phyloP scores from a whole-genome alignment of 1,284 basidiomycete genomes.

The Irpex sp. region DNA sequence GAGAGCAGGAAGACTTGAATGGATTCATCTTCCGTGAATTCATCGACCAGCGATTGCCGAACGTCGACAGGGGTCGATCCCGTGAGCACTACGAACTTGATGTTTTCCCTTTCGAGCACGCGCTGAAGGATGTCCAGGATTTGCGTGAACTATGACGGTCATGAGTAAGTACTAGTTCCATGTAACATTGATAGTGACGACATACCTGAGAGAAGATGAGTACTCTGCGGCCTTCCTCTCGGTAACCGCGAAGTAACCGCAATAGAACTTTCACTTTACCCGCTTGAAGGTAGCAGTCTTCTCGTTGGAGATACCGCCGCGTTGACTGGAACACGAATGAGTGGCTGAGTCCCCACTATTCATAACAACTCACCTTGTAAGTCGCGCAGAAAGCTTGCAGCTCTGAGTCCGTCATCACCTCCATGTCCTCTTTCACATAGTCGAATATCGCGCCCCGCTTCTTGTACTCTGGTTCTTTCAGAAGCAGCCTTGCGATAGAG shows the following conservation, averaged over 20 bases:
- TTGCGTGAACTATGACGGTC: slow-evolving; percentile 76
- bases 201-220: slow-evolving; percentile 91
- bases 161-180: not conserved
- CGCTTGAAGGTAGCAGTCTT: slow-evolving; percentile 80
- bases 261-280: slow-evolving; percentile 86
- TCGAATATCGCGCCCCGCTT: slow-evolving; percentile 76
- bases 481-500: slow-evolving; percentile 74
- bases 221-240: slow-evolving; percentile 73
- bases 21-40: slow-evolving; percentile 92
- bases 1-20: slow-evolving; percentile 94
- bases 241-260: slow-evolving; percentile 69
- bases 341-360: not conserved
- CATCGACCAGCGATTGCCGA: slow-evolving; percentile 91
- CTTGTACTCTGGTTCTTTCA: slow-evolving; percentile 90
- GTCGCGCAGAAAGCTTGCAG: slow-evolving; percentile 77
- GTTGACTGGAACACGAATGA: slow-evolving; percentile 54
- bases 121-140: slow-evolving; percentile 90
- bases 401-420: slow-evolving; percentile 94
- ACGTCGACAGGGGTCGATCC: slow-evolving; percentile 94
- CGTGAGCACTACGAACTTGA: slow-evolving; percentile 86
- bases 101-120: slow-evolving; percentile 75
- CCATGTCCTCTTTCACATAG: slow-evolving; percentile 88
- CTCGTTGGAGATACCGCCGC: slow-evolving; percentile 72
- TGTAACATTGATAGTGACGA: not conserved
- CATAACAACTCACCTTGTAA: slow-evolving; percentile 62